These are phyloP conservation scores for Nicotiana obtusifolia DNA, from an alignment of 257 asterid genomes.

Conservation along the genomic window DNA sequence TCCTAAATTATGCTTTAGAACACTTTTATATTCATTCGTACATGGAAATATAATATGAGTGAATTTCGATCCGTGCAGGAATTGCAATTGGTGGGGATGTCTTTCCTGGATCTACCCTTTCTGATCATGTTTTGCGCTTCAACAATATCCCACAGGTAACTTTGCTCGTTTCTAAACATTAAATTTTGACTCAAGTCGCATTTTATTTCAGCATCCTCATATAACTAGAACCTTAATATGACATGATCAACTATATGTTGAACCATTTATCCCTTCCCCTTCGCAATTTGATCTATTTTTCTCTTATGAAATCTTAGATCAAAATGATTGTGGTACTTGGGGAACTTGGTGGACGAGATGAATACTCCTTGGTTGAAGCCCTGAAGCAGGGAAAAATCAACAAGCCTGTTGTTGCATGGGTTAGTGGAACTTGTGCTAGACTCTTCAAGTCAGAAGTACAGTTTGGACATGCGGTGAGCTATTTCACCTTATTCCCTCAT, in stretches of 20 bases:
- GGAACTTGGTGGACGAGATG: slow-evolving; percentile 99
- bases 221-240: neutral
- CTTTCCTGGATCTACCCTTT: slow-evolving; percentile 97
- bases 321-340: slow-evolving; percentile 98
- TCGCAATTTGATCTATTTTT: neutral
- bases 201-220: neutral
- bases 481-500: slow-evolving; percentile 6
- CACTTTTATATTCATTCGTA: neutral
- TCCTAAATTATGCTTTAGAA: neutral
- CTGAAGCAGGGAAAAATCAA: slow-evolving; percentile 88
- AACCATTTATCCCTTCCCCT: neutral
- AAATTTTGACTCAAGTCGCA: neutral
- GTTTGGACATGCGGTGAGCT: slow-evolving; percentile 98
- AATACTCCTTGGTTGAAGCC: slow-evolving; percentile 96
- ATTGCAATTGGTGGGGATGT: slow-evolving; percentile 99
- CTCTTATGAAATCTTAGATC: slow-evolving; percentile 36
- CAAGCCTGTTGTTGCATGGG: slow-evolving; percentile 99
- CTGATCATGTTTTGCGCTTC: slow-evolving; percentile 97
- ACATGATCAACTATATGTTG: neutral
- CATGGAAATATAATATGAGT: neutral
- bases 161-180: neutral
- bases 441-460: slow-evolving; percentile 99
- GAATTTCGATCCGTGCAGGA: slow-evolving; percentile 37
- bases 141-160: slow-evolving; percentile 95
- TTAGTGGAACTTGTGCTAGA: slow-evolving; percentile 95